Conservation (phyloP, 2,329 filamentous ascomycete genomes). For the Diaporthe aspalathi region DNA sequence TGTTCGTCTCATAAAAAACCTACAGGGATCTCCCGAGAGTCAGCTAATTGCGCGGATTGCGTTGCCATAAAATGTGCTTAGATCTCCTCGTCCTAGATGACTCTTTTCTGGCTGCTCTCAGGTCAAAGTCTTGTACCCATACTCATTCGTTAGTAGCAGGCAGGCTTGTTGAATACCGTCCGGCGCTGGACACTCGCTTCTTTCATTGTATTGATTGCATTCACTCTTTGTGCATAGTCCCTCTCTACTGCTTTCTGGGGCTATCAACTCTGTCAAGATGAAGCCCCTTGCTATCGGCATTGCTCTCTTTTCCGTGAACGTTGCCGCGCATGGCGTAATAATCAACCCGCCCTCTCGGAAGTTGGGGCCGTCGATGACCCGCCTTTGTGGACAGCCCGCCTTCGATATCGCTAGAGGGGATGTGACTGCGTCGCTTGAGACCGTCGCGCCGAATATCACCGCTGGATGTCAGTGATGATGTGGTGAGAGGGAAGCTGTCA, state of each 20-base stretch:
- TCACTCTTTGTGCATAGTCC: conserved; percentile 12
- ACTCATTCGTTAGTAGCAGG: background rate
- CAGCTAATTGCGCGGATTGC: background rate
- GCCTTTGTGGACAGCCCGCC: conserved; percentile 22
- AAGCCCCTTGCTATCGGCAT: background rate
- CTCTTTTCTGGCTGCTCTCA: background rate
- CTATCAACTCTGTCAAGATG: background rate
- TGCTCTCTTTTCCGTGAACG: background rate
- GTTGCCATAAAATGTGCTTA: conserved; percentile 2
- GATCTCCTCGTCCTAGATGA: background rate
- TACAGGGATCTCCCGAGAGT: background rate
- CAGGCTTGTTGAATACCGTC: background rate
- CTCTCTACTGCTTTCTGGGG: background rate
- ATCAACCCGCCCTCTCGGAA: conserved; percentile 20
- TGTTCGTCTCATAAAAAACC: conserved; percentile 23
- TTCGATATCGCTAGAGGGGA: conserved; percentile 30
- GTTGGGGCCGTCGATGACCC: conserved; percentile 21
- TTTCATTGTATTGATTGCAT: conserved; percentile 18
- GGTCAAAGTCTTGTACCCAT: background rate
- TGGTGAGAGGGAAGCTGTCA: too few species aligned
- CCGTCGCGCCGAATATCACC: conserved; percentile 32
- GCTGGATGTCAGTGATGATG: conserved; percentile 19
- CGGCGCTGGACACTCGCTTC: conserved; percentile 20
- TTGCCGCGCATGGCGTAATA: conserved; percentile 8
- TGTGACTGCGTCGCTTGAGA: conserved; percentile 29